Conservation (phyloP, 2,329 filamentous ascomycete species). For the Penicillium rolfsii region DNA sequence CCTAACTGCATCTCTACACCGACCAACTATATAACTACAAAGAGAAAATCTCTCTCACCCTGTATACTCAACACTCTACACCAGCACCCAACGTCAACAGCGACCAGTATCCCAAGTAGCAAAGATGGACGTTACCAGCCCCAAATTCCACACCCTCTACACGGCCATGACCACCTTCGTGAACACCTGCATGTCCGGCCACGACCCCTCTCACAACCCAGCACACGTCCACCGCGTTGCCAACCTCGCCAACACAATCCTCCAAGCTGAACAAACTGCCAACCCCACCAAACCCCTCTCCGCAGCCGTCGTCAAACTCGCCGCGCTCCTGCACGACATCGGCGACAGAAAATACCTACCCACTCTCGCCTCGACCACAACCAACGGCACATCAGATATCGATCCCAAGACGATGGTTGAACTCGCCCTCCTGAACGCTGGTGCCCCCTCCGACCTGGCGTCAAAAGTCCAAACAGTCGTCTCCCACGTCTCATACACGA, state of each 20-base stretch:
- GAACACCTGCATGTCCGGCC: constrained; percentile 69
- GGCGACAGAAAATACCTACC: constrained; percentile 80
- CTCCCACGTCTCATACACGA: constrained; percentile 75
- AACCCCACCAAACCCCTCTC: constrained; percentile 50
- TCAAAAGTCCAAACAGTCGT: constrained; percentile 71
- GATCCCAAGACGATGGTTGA: constrained; percentile 37
- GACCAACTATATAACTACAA: too few relatives aligned
- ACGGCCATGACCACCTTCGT: constrained; percentile 65
- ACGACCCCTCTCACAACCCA: constrained; percentile 88
- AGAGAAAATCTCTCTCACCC: neutral
- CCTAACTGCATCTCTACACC: neutral
- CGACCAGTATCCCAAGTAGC: neutral
- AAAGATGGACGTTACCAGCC: constrained; percentile 23
- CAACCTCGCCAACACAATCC: constrained; percentile 69
- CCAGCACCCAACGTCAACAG: neutral
- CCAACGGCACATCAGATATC: constrained; percentile 2
- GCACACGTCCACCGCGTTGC: constrained; percentile 80
- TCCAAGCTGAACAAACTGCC: constrained; percentile 51
- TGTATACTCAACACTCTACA: neutral
- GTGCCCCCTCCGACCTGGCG: constrained; percentile 63
- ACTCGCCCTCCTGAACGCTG: constrained; percentile 40
- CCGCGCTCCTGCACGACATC: constrained; percentile 82
- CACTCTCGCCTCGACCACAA: constrained; percentile 33
- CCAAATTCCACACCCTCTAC: constrained; percentile 52
- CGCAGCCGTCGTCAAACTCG: constrained; percentile 64